Evolutionary conservation across 768 basidiomycete species (phyloP).

Genomic region (Gautieria morchelliformis): DNA sequence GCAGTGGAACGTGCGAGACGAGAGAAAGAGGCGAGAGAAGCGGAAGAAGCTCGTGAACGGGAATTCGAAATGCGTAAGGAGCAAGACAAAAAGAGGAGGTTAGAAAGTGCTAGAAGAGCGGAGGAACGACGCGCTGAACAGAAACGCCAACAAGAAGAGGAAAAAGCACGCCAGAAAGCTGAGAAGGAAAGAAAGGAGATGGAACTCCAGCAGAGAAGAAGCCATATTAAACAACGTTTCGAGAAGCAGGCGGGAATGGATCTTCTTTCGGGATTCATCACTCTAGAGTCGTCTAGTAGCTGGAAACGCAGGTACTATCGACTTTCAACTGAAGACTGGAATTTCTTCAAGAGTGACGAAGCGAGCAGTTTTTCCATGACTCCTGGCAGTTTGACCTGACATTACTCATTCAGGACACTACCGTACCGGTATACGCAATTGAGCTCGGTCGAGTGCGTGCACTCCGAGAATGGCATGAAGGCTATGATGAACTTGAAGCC

Average conservation of each 20-base stretch:
- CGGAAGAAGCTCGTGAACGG: conserved; percentile 20
- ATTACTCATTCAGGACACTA: conserved; percentile 20
- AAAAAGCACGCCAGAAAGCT: conserved; percentile 34
- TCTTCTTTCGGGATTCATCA: conserved; percentile 48
- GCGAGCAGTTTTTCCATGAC: conserved; percentile 22
- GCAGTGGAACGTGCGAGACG: conserved; percentile 19
- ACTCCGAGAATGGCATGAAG: conserved; percentile 55
- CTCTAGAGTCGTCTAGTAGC: conserved; percentile 43
- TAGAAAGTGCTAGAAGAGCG: conserved; percentile 40
- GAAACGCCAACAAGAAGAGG: conserved; percentile 30
- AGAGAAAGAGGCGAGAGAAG: conserved; percentile 28
- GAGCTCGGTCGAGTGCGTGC: conserved; percentile 33
- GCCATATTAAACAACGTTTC: conserved; percentile 38
- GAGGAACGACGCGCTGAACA: conserved; percentile 47
- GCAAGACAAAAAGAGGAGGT: conserved; percentile 35
- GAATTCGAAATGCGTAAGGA: conserved; percentile 10
- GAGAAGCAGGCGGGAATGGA: conserved; percentile 29
- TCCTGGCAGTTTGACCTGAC: not conserved
- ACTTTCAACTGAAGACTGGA: conserved; percentile 36
- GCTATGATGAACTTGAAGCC: conserved; percentile 56
- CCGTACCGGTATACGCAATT: conserved; percentile 24
- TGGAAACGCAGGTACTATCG: conserved; percentile 64
- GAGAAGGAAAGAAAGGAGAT: conserved; percentile 32
- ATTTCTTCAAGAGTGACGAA: conserved; percentile 43
- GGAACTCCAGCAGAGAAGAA: conserved; percentile 29